phyloP scores from a whole-genome alignment of 331 rosid species.

The Erythrophleum ivorense region DNA sequence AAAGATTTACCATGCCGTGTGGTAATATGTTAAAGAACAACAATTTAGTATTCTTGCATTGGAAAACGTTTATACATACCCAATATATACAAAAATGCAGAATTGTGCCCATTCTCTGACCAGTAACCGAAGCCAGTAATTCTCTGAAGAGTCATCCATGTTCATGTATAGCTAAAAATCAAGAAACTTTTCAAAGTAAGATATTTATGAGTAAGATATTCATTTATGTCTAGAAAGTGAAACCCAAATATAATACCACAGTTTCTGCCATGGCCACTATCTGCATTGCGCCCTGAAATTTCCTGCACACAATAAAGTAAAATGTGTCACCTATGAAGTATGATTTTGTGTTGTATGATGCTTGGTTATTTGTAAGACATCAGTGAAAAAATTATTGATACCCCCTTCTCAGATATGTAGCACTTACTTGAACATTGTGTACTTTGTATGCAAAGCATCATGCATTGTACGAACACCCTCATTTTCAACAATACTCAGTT shows the following conservation, averaged over 20 bases:
- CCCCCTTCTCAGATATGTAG: slow-evolving; percentile 6
- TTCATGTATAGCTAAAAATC: slow-evolving; percentile 73
- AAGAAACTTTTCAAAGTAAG: slow-evolving; percentile 35
- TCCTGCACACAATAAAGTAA: slow-evolving; percentile 56
- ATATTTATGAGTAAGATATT: background rate
- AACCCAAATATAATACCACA: slow-evolving; percentile 58
- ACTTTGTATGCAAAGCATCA: slow-evolving; percentile 80
- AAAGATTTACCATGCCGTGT: background rate
- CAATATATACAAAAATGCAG: slow-evolving; percentile 89
- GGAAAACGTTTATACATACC: slow-evolving; percentile 58
- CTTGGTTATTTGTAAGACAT: background rate
- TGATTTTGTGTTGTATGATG: slow-evolving; percentile 5
- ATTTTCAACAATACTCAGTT: slow-evolving; percentile 67
- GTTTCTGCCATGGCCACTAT: slow-evolving; percentile 89
- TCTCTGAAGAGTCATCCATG: slow-evolving; percentile 71
- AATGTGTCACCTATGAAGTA: slow-evolving; percentile 27
- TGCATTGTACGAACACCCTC: slow-evolving; percentile 83
- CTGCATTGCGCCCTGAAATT: slow-evolving; percentile 97
- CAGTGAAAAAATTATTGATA: slow-evolving; percentile 18
- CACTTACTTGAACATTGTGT: slow-evolving; percentile 90
- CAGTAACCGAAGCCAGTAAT: slow-evolving; percentile 87
- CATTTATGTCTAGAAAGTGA: slow-evolving; percentile 23
- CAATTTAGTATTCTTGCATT: slow-evolving; percentile 24
- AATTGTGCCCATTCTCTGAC: slow-evolving; percentile 92
- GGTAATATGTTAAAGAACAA: background rate